Evolutionary conservation across 2,329 filamentous ascomycete species (phyloP).

Genomic region (Xylariaceae sp.): DNA sequence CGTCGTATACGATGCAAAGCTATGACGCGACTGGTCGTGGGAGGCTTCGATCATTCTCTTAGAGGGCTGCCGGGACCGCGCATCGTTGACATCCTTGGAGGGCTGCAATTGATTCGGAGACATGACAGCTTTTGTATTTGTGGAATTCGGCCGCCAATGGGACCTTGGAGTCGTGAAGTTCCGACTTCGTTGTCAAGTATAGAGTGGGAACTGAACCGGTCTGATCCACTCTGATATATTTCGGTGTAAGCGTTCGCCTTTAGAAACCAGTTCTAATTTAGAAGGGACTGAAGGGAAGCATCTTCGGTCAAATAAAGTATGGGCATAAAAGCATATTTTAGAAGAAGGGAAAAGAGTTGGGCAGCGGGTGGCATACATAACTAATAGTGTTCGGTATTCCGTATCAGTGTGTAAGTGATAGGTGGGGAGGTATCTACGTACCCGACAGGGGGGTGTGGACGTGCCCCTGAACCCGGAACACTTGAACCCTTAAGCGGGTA

Average conservation of each 20-base stretch:
- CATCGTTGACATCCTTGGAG: constrained; percentile 7
- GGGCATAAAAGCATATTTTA: constrained; percentile 11
- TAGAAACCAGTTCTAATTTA: constrained; percentile 22
- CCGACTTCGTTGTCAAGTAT: background rate
- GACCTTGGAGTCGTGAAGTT: constrained; percentile 10
- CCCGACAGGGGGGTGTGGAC: constrained; percentile 9
- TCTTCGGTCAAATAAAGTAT: constrained; percentile 9
- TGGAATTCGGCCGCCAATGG: constrained; percentile 11
- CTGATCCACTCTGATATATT: constrained; percentile 10
- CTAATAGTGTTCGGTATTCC: background rate
- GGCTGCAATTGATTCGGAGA: constrained; percentile 20
- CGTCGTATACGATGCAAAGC: constrained; percentile 25
- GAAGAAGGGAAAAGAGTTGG: constrained; percentile 19
- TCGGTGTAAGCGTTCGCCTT: constrained; percentile 14
- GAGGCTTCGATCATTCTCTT: constrained; percentile 16
- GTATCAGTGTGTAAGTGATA: constrained; percentile 16
- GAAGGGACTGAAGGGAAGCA: constrained; percentile 12
- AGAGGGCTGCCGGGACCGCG: constrained; percentile 6
- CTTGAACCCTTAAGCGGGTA: constrained; percentile 23
- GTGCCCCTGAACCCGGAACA: constrained; percentile 26
- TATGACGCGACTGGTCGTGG: constrained; percentile 21
- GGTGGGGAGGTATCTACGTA: constrained; percentile 21
- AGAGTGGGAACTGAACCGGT: constrained; percentile 19
- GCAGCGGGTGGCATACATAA: constrained; percentile 27
- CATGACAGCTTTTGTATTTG: constrained; percentile 18